Percentiles rank a stretch among this genome's conserved stretches.
phyloP scores from a whole-genome alignment of 2,329 filamentous ascomycete species.

The Curvularia hawaiiensis region DNA sequence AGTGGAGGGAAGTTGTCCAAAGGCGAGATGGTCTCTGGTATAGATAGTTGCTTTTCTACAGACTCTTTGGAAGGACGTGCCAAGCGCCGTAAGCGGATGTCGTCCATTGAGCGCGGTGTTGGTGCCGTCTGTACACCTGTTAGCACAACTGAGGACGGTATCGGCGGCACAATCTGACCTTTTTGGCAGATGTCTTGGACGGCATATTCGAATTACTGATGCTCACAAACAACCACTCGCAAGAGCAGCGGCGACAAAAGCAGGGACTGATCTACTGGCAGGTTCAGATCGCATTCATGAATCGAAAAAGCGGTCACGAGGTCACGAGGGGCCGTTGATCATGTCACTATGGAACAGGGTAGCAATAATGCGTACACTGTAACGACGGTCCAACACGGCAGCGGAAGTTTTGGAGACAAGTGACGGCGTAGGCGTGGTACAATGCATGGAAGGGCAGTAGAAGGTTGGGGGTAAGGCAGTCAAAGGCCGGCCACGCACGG shows the following conservation, averaged over 20 bases:
- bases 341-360: slow-evolving; percentile 6
- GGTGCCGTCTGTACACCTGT: slow-evolving; percentile 35
- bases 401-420: slow-evolving; percentile 8
- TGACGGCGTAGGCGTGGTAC: slow-evolving; percentile 22
- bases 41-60: slow-evolving; percentile 44
- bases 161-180: slow-evolving; percentile 33
- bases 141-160: slow-evolving; percentile 17
- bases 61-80: slow-evolving; percentile 37
- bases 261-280: slow-evolving; percentile 2
- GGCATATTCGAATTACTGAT: slow-evolving; percentile 31
- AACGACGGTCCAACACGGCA: slow-evolving; percentile 21
- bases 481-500: slow-evolving; percentile 20
- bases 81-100: slow-evolving; percentile 34
- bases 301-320: slow-evolving; percentile 17
- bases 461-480: slow-evolving; percentile 21
- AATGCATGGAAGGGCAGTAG: slow-evolving; percentile 37
- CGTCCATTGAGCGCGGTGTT: slow-evolving; percentile 32
- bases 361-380: slow-evolving; percentile 8
- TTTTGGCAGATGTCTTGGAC: slow-evolving; percentile 42
- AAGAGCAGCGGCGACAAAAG: slow-evolving; percentile 3
- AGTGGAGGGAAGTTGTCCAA: slow-evolving; percentile 45
- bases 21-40: slow-evolving; percentile 45
- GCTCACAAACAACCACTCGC: slow-evolving; percentile 5
- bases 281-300: slow-evolving; percentile 5
- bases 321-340: slow-evolving; percentile 10